Base-by-base conservation (phyloP, 2,329 filamentous ascomycete genomes). In the Penicillium polonicum region DNA sequence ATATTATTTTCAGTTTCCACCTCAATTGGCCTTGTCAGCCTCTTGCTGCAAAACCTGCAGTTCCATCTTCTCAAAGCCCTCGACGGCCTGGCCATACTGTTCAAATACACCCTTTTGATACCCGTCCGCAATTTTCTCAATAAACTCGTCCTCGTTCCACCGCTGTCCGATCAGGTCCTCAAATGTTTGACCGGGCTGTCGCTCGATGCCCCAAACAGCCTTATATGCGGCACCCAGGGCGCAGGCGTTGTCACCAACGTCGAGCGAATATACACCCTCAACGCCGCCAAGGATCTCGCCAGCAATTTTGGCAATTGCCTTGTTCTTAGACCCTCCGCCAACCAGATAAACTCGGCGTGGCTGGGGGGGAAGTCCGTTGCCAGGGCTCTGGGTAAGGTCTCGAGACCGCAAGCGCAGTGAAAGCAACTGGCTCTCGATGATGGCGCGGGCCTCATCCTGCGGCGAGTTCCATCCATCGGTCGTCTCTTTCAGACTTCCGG, bases 201-300 rank as follows among this genome's bases (percentile, higher is more conserved):
- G 80, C 79, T 94, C 91, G 55, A 91, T 80, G 1, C 89, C 92
- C 94, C 94, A 99, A 0, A 96, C 87, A 15, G 94, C 93, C 78
- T 97, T 97, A 78, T 97, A 97, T 27, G 93, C 93, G 7, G 91
- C 91, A 15, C 94, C 94, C 15, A 97, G 78, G 12, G 93, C 94
- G 76, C 94, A 99, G 3, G 94, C 93, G 77, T 96, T 97, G 27
- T 92, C 92, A 27, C 94, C 93, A 5, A 97, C 91, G 71, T 97
- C 92, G 15, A 99, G 85, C 76, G 89, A 90, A 78, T 91, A 99
- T 27, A 97, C 90, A 25, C 94, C 94, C 62, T 97, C 94, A 2
- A 83, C 84, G 35, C 91, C 91, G 52, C 94, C 94, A 2, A 99
- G 84, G 3, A 97, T 91, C 68, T 96, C 88, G 27, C 92, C 93